Conservation (phyloP, 1,284 basidiomycete genomes). For the Ceratorhiza oryzae-sativae region DNA sequence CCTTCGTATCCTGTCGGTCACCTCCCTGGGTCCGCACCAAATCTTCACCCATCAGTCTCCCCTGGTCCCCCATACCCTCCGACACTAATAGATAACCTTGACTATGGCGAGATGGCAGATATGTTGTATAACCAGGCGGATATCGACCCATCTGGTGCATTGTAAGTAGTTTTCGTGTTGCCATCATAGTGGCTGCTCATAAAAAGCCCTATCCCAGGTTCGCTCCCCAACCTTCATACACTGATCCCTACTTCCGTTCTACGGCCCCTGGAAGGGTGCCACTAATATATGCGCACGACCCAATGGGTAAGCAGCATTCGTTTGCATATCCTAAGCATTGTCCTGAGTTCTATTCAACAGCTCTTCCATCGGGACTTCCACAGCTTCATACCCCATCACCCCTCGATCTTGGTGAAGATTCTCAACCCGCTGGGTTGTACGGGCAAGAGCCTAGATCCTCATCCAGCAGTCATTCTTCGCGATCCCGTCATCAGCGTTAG, state of each 20-base stretch:
- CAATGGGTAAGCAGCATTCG: background rate
- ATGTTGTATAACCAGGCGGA: conserved; percentile 33
- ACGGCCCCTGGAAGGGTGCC: background rate
- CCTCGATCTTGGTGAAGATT: background rate
- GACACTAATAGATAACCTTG: background rate
- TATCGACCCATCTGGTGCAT: conserved; percentile 12
- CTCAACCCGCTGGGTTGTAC: background rate
- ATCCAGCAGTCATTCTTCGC: background rate
- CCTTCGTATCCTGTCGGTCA: background rate
- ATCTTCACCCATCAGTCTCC: background rate
- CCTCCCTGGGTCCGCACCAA: background rate
- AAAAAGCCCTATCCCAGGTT: conserved; percentile 1
- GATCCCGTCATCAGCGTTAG: background rate
- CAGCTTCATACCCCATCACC: conserved; percentile 1
- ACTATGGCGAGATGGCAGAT: conserved; percentile 31
- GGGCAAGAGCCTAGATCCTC: background rate
- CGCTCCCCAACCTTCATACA: conserved; percentile 5
- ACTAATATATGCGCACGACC: conserved; percentile 15
- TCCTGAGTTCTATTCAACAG: background rate
- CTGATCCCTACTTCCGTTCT: conserved; percentile 9
- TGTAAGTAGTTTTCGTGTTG: background rate
- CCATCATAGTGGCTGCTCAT: conserved; percentile 7
- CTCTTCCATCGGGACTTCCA: background rate
- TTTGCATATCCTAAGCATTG: too few species aligned
- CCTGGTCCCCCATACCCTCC: background rate